Percentiles rank a stretch among this genome's conserved stretches.
phyloP scores from a whole-genome alignment of 495 filamentous ascomycete genomes.

The Penicillium paxilli region DNA sequence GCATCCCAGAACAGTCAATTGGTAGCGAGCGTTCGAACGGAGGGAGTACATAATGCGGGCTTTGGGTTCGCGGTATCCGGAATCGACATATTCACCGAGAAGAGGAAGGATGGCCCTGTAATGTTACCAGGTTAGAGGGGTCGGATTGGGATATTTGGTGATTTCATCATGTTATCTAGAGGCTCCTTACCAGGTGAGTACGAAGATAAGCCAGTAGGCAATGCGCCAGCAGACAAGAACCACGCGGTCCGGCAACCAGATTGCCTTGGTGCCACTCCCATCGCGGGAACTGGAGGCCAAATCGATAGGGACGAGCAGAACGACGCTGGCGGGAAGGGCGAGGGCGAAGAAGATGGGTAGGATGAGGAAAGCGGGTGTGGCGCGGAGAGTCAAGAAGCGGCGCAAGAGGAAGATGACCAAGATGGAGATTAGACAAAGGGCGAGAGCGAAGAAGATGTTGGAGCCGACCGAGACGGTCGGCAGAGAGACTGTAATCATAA shows the following conservation, averaged over 20 bases:
- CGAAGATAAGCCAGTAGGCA: constrained; percentile 95
- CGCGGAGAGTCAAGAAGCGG: constrained; percentile 84
- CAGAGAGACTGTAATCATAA: constrained; percentile 29
- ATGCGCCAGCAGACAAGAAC: constrained; percentile 88
- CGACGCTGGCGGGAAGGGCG: constrained; percentile 87
- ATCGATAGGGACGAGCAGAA: constrained; percentile 95
- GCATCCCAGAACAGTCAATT: constrained; percentile 72
- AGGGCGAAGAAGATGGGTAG: constrained; percentile 92
- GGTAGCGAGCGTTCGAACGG: constrained; percentile 82
- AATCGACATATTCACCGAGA: constrained; percentile 89
- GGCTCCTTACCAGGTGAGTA: constrained; percentile 74
- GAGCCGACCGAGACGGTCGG: constrained; percentile 56
- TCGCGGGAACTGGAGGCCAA: constrained; percentile 81
- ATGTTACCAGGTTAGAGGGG: neutral
- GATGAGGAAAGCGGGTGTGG: constrained; percentile 86
- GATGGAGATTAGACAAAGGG: constrained; percentile 70
- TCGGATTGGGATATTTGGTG: neutral
- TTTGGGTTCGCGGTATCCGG: constrained; percentile 84
- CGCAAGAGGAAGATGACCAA: constrained; percentile 81
- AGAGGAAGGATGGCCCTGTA: constrained; percentile 88
- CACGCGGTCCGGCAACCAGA: constrained; percentile 65
- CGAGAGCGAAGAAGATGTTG: constrained; percentile 68
- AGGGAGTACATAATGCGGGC: constrained; percentile 80
- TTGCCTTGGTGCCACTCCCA: constrained; percentile 63
- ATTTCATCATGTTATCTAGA: neutral